A percentile compares a stretch with the other conserved stretches of the same genome.
Evolutionary conservation across 441 rosid genomes (phyloP).

Genomic region (Manihot esculenta): DNA sequence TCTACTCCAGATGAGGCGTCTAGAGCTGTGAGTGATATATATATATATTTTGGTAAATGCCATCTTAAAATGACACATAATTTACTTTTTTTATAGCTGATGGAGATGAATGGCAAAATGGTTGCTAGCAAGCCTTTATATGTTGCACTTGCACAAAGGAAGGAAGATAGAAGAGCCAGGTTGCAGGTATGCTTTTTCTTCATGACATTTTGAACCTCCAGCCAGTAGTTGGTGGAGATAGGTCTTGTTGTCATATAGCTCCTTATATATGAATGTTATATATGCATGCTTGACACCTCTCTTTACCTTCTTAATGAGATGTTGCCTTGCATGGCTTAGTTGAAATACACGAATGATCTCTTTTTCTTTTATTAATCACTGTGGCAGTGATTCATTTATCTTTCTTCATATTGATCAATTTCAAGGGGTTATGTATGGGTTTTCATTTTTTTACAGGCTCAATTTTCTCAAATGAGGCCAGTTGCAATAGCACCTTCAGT

Average conservation of each 20-base stretch:
- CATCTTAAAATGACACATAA: background rate
- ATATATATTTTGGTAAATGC: too few species aligned
- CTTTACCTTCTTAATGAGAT: background rate
- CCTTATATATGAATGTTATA: too few species aligned
- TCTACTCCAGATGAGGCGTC: slow-evolving; percentile 72
- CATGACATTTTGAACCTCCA: background rate
- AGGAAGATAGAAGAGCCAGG: slow-evolving; percentile 72
- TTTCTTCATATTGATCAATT: background rate
- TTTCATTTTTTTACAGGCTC: slow-evolving; percentile 43
- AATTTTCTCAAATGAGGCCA: slow-evolving; percentile 75
- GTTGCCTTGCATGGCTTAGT: background rate
- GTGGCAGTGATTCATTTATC: background rate
- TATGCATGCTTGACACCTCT: background rate
- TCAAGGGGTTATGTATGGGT: background rate
- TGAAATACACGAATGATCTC: background rate
- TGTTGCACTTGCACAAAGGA: slow-evolving; percentile 74
- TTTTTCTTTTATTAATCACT: too few species aligned
- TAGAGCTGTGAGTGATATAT: slow-evolving; percentile 61
- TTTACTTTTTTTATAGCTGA: slow-evolving; percentile 37
- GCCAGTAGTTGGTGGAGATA: background rate
- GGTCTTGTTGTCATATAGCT: background rate
- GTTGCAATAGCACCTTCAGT: slow-evolving; percentile 58
- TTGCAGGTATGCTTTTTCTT: slow-evolving; percentile 50
- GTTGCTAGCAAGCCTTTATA: slow-evolving; percentile 66
- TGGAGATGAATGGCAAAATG: slow-evolving; percentile 78